Percentiles rank a stretch among this genome's conserved stretches.
These are phyloP conservation scores for Trichoderma lentiforme DNA, from an alignment of 2,329 filamentous ascomycete genomes.

Conservation along the genomic window DNA sequence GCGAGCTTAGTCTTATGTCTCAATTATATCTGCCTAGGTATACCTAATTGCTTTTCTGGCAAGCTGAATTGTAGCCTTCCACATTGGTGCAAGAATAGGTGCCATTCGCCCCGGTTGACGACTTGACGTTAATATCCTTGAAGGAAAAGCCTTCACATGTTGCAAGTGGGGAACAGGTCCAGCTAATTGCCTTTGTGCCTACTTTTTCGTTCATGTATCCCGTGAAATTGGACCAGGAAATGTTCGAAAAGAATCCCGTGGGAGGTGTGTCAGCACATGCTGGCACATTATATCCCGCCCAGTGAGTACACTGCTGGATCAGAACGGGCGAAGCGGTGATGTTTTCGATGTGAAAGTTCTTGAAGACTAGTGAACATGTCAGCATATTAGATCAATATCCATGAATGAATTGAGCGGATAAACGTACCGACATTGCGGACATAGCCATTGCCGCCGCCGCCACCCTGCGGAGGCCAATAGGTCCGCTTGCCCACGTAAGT, in stretches of 20 bases:
- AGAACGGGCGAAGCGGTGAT: not conserved
- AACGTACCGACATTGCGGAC: conserved; percentile 2
- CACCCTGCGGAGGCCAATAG: not conserved
- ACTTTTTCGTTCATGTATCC: conserved; percentile 7
- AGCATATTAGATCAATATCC: not conserved
- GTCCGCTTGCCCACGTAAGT: not conserved
- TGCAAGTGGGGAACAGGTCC: not conserved
- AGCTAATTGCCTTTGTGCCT: not conserved
- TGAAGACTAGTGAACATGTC: not conserved
- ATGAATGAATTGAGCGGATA: not conserved
- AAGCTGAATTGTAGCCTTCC: not conserved
- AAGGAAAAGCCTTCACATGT: conserved; percentile 1
- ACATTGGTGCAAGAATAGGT: not conserved
- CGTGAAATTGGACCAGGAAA: not conserved
- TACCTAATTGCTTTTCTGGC: not conserved
- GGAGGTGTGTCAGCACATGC: conserved; percentile 1
- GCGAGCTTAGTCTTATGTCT: not conserved
- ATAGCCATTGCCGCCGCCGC: not conserved
- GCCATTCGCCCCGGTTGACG: not conserved
- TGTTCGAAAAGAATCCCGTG: conserved; percentile 1
- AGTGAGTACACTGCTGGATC: conserved; percentile 3
- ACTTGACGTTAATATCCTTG: conserved; percentile 1
- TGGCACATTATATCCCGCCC: conserved; percentile 2
- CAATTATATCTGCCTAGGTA: not conserved
- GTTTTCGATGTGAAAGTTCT: conserved; percentile 1